phyloP scores from a whole-genome alignment of 768 basidiomycete species.

The Pisolithus microcarpus region DNA sequence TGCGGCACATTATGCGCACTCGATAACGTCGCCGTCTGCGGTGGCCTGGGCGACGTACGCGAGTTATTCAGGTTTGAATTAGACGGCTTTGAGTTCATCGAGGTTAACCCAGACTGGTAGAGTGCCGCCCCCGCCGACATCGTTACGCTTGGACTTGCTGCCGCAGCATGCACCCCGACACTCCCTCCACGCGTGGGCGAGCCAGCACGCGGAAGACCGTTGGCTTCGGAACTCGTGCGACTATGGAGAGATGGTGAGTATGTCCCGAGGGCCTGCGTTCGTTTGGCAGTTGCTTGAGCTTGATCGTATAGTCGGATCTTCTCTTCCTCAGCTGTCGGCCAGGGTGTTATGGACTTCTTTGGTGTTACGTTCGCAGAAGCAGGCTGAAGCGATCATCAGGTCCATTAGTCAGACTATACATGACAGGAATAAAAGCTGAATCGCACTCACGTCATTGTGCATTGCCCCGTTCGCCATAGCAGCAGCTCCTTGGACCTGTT shows the following conservation, averaged over 20 bases:
- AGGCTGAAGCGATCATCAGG: not conserved
- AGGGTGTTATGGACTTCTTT: constrained; percentile 24
- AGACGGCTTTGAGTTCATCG: constrained; percentile 22
- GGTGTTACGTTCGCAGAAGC: not conserved
- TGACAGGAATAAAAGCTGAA: too few relatives aligned
- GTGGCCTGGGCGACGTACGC: constrained; percentile 17
- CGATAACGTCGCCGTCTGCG: constrained; percentile 20
- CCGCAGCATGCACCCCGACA: not conserved
- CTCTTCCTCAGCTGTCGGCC: constrained; percentile 71
- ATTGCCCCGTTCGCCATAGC: constrained; percentile 21
- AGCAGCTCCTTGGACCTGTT: constrained; percentile 31
- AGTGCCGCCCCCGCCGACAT: constrained; percentile 37
- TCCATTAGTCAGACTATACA: not conserved
- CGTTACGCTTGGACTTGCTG: constrained; percentile 9
- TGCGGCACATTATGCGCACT: constrained; percentile 31
- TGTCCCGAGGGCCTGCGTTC: constrained; percentile 41
- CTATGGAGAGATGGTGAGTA: constrained; percentile 19
- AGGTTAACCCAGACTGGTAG: constrained; percentile 41
- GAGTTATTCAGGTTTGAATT: constrained; percentile 15
- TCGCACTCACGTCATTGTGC: constrained; percentile 17
- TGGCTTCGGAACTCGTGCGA: constrained; percentile 23
- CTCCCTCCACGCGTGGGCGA: not conserved
- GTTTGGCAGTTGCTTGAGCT: constrained; percentile 59
- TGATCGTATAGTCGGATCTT: constrained; percentile 63
- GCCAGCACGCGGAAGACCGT: constrained; percentile 10